Conservation (phyloP, 305 asterid genomes). For the Andrographis paniculata region DNA sequence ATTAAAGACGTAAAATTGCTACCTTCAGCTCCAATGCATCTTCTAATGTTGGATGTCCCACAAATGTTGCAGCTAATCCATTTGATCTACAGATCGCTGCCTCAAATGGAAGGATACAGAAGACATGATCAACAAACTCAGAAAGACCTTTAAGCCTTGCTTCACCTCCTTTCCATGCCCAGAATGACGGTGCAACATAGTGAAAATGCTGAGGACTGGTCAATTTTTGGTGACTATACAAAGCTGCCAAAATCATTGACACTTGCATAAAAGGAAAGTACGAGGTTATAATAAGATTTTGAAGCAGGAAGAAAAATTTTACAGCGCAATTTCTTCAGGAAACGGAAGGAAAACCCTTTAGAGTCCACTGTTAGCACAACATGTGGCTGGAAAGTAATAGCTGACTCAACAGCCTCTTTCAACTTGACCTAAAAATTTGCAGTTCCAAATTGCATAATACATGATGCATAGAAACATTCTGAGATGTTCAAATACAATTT, state of each 20-base stretch:
- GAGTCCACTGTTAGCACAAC: slow-evolving; percentile 87
- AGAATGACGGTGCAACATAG: slow-evolving; percentile 90
- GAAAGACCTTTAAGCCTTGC: slow-evolving; percentile 63
- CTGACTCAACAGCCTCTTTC: slow-evolving; percentile 62
- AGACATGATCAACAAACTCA: slow-evolving; percentile 69
- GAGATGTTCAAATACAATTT: neutral
- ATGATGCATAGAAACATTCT: no score
- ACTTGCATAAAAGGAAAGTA: no score
- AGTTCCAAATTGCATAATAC: slow-evolving; percentile 18
- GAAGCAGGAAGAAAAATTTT: slow-evolving; percentile 9
- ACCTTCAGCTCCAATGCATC: slow-evolving; percentile 67
- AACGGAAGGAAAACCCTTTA: slow-evolving; percentile 82
- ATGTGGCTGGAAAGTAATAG: slow-evolving; percentile 70
- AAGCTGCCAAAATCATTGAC: slow-evolving; percentile 60
- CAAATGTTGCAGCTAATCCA: slow-evolving; percentile 81
- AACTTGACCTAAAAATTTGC: slow-evolving; percentile 41
- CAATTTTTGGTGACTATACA: slow-evolving; percentile 32
- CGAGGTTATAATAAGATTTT: neutral
- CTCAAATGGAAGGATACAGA: slow-evolving; percentile 96
- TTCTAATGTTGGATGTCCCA: slow-evolving; percentile 91
- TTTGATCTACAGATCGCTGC: slow-evolving; percentile 56
- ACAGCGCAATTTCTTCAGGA: slow-evolving; percentile 82
- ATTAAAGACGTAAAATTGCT: no score
- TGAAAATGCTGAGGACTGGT: slow-evolving; percentile 63
- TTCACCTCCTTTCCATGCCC: slow-evolving; percentile 99